phyloP scores from a whole-genome alignment of 2,329 filamentous ascomycete species.

The Shiraia sp. region DNA sequence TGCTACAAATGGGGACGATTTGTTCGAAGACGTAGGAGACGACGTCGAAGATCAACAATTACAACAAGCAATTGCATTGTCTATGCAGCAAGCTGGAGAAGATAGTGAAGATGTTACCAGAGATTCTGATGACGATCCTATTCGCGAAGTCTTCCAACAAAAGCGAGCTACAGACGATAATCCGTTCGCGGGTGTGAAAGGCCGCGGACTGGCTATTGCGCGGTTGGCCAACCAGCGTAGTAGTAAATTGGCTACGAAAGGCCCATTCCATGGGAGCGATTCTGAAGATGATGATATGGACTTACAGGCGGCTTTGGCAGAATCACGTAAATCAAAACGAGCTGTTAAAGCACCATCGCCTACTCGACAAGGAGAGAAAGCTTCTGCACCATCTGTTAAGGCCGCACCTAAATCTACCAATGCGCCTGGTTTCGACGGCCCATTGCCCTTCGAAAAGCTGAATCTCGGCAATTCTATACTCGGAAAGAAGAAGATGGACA shows the following conservation, averaged over 20 bases:
- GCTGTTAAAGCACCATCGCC: conserved; percentile 37
- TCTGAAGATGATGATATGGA: conserved; percentile 78
- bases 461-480: conserved; percentile 68
- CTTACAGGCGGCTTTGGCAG: conserved; percentile 73
- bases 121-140: conserved; percentile 46
- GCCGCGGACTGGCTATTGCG: conserved; percentile 64
- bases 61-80: conserved; percentile 80
- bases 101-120: conserved; percentile 60
- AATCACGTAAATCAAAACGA: conserved; percentile 62
- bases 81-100: conserved; percentile 64
- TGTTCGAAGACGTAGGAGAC: conserved; percentile 57
- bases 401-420: conserved; percentile 53
- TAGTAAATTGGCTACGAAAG: conserved; percentile 53
- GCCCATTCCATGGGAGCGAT: conserved; percentile 50
- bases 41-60: conserved; percentile 74
- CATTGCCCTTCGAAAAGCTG: conserved; percentile 83
- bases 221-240: conserved; percentile 75
- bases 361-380: conserved; percentile 24
- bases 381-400: conserved; percentile 17
- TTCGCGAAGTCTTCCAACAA: conserved; percentile 53
- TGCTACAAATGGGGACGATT: conserved; percentile 55
- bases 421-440: conserved; percentile 70
- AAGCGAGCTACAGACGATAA: conserved; percentile 47
- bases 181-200: conserved; percentile 47
- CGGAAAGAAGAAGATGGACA: conserved; percentile 58